Evolutionary conservation across 495 filamentous ascomycete species (phyloP).

Genomic region (Podospora fimiseda): DNA sequence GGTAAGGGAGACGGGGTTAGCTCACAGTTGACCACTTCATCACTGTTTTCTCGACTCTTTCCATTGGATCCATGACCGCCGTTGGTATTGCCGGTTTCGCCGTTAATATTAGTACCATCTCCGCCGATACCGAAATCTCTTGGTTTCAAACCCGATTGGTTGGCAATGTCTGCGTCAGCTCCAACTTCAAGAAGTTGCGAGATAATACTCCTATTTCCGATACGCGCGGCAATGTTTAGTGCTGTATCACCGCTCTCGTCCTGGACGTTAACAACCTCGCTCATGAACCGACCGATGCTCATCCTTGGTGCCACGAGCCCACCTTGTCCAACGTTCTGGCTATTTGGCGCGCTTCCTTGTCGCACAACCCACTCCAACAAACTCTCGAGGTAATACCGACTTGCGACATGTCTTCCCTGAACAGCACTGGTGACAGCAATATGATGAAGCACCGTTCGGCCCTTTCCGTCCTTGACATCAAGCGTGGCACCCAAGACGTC

Average conservation of each 20-base stretch:
- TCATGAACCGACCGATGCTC: slow-evolving; percentile 82
- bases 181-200: slow-evolving; percentile 89
- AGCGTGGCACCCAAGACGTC: slow-evolving; percentile 87
- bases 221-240: slow-evolving; percentile 83
- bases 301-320: slow-evolving; percentile 53
- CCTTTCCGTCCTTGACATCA: slow-evolving; percentile 79
- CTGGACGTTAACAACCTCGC: slow-evolving; percentile 87
- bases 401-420: slow-evolving; percentile 75
- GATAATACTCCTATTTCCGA: slow-evolving; percentile 84
- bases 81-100: slow-evolving; percentile 27
- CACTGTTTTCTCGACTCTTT: slow-evolving; percentile 52
- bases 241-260: slow-evolving; percentile 93
- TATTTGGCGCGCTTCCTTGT: slow-evolving; percentile 61
- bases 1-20: too few species aligned
- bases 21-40: slow-evolving; percentile 67
- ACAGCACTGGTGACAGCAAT: slow-evolving; percentile 92
- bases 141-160: slow-evolving; percentile 77
- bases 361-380: slow-evolving; percentile 89
- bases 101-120: slow-evolving; percentile 40
- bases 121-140: slow-evolving; percentile 85
- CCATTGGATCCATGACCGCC: slow-evolving; percentile 30
- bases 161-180: slow-evolving; percentile 81
- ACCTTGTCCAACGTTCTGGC: slow-evolving; percentile 38
- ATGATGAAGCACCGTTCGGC: slow-evolving; percentile 88
- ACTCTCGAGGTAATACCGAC: slow-evolving; percentile 88